phyloP scores from a whole-genome alignment of 495 filamentous ascomycete species.

The Neurospora sp. region DNA sequence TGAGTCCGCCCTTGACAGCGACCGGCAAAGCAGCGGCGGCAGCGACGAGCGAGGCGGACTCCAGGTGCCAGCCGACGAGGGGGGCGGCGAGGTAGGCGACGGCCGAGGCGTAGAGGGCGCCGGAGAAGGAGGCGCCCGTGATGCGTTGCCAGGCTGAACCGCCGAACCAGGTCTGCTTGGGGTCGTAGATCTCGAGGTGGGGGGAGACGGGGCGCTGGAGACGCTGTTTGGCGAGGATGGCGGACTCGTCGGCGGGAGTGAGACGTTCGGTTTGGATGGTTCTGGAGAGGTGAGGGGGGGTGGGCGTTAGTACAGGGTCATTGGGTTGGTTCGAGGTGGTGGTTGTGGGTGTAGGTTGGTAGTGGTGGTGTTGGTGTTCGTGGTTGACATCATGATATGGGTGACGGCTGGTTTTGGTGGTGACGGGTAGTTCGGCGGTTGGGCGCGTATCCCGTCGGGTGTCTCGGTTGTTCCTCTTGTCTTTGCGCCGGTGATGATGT shows the following conservation, averaged over 20 bases:
- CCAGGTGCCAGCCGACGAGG: conserved; percentile 73
- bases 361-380: neutral
- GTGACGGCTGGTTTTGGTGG: neutral
- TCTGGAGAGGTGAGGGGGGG: too few relatives aligned
- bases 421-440: neutral
- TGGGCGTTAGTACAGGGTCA: too few relatives aligned
- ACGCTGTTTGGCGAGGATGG: conserved; percentile 79
- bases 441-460: neutral
- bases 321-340: too few relatives aligned
- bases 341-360: neutral
- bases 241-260: conserved; percentile 45
- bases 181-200: conserved; percentile 81
- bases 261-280: conserved; percentile 51
- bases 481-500: neutral
- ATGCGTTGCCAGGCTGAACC: conserved; percentile 66
- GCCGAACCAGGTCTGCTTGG: conserved; percentile 75
- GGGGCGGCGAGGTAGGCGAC: conserved; percentile 77
- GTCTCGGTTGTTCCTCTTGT: neutral
- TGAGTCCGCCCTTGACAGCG: conserved; percentile 58
- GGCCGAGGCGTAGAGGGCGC: conserved; percentile 73
- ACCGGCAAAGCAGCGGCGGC: conserved; percentile 65
- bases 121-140: conserved; percentile 63
- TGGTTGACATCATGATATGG: too few relatives aligned
- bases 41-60: conserved; percentile 67
- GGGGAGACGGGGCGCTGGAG: conserved; percentile 75